These are phyloP conservation scores for Paramecium pentaurelia DNA, from an alignment of 73 alveolate genomes.

Conservation along the genomic window DNA sequence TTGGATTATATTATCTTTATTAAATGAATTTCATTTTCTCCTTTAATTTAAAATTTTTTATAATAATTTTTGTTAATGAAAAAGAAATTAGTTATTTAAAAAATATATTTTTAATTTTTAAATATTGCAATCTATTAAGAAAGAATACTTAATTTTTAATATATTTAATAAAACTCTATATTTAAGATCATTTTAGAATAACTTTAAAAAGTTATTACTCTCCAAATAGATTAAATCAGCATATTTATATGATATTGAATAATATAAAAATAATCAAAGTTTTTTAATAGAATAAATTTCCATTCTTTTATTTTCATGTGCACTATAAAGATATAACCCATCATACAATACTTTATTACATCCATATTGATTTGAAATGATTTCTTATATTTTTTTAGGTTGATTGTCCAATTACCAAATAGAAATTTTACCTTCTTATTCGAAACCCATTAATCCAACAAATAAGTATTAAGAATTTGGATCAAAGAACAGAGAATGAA, in stretches of 20 bases:
- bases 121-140: too few relatives aligned
- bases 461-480: not conserved
- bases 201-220: too few relatives aligned
- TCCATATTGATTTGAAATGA: not conserved
- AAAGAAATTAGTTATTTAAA: too few relatives aligned
- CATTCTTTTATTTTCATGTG: slow-evolving; percentile 28
- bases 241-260: not conserved
- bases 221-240: too few relatives aligned
- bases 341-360: not conserved
- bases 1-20: too few relatives aligned
- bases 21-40: too few relatives aligned
- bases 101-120: too few relatives aligned
- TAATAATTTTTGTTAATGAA: too few relatives aligned
- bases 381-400: not conserved
- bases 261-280: not conserved
- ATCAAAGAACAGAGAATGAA: not conserved
- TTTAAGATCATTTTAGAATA: too few relatives aligned
- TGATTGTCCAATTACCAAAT: not conserved
- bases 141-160: too few relatives aligned
- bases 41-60: too few relatives aligned
- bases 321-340: not conserved
- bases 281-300: not conserved
- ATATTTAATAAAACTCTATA: too few relatives aligned
- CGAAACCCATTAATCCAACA: not conserved
- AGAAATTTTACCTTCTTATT: not conserved